Base-by-base conservation (phyloP, 345 rosid genomes). In the Ceriops decandra region DNA sequence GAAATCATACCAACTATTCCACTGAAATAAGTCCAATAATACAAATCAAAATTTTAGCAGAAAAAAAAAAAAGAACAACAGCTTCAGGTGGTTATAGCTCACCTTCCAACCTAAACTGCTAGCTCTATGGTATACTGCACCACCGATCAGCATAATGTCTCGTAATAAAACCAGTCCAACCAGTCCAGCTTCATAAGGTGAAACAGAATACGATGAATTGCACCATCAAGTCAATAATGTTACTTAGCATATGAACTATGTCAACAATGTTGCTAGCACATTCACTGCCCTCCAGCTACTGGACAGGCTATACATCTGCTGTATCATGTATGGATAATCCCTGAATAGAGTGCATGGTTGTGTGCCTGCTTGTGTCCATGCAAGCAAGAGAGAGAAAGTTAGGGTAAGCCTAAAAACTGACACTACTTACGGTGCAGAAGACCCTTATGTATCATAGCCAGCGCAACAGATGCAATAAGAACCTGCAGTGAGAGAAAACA, bases 401-500 rank as follows among this genome's bases (percentile, higher is more conserved):
- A 28, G 63, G 35, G 53, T 42, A 66, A 54, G 54, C 13, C 32
- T 8, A 68, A 15, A 63, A 28, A 63, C 58, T 10, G 5, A 68
- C 63, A 72, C 31, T 27, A 83, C 99, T 84, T 75, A 91, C 99
- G 68, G 52, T 92, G 96, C 71, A 95, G 71, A 67, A 95, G 95
- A 80, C 82, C 89, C 77, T 74, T 80, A 62, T 88, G 87, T 32
- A 90, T 91, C 99, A 91, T 91, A 17, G 95, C 91, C 80, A 95
- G 22, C 30, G 93, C 92, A 49, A 95, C 99, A 76, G 90, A 77
- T 46, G 96, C 95, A 8, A 95, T 86, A 76, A 95, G 96, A 77
- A 95, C 93, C 99, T 95, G 81, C 52, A 75, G 35, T 47, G 66
- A 68, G 62, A 63, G 54, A 2, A 28, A 57, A 59, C 21, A 64